phyloP scores from a whole-genome alignment of 305 asterid genomes.

The Lippia alba region DNA sequence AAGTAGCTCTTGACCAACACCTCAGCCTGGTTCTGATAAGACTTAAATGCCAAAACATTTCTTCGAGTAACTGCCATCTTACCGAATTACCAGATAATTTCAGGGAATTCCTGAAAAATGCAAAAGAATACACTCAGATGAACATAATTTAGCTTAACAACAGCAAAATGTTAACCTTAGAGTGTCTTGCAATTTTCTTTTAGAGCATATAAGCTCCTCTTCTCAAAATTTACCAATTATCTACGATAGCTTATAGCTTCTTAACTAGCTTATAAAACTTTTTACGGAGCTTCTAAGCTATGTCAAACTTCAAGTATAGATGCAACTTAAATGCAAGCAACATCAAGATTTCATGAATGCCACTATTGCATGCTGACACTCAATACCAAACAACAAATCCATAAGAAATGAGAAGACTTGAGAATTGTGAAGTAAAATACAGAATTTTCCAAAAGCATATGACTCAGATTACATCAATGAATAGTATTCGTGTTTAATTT shows the following conservation, averaged over 20 bases:
- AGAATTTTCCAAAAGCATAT: neutral
- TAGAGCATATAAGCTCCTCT: neutral
- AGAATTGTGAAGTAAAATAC: neutral
- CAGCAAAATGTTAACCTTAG: neutral
- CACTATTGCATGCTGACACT: neutral
- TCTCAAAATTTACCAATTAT: neutral
- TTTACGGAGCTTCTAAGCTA: neutral
- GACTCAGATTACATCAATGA: neutral
- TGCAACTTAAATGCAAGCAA: neutral
- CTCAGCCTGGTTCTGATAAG: slow-evolving; percentile 65
- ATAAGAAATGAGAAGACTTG: neutral
- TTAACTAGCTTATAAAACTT: neutral
- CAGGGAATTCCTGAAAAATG: slow-evolving; percentile 33
- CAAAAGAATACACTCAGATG: neutral
- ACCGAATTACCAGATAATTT: slow-evolving; percentile 26
- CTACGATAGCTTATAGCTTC: neutral
- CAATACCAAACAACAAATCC: neutral
- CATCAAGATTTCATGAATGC: slow-evolving; percentile 1
- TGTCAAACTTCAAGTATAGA: neutral
- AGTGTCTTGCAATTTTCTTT: neutral
- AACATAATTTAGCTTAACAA: neutral
- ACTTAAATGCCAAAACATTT: slow-evolving; percentile 50
- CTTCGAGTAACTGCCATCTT: slow-evolving; percentile 52
- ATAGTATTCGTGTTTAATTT: neutral
- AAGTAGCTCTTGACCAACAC: slow-evolving; percentile 60